These are phyloP conservation scores for Pleurozium schreberi DNA, from an alignment of 225 moss, liverwort and hornwort genomes.

Conservation along the genomic window DNA sequence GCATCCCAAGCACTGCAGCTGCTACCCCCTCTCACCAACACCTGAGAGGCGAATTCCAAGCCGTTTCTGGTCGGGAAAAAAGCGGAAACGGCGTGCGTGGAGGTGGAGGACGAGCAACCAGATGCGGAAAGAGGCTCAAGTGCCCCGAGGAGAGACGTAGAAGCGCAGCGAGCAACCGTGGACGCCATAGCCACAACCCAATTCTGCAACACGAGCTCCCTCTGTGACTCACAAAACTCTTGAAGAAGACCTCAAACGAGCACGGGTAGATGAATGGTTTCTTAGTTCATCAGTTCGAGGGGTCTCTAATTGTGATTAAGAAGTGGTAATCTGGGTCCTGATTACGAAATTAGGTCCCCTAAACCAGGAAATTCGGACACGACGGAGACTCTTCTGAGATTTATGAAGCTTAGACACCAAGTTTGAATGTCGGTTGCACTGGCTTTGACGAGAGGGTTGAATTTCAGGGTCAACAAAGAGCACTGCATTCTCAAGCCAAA, in stretches of 20 bases:
- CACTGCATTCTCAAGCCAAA: background rate
- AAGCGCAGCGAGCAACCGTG: conserved; percentile 17
- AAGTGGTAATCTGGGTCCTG: background rate
- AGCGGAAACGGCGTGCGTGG: background rate
- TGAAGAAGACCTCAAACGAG: background rate
- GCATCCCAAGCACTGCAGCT: background rate
- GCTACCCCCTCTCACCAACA: background rate
- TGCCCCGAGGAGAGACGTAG: background rate
- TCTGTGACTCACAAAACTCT: background rate
- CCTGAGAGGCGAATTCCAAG: conserved; percentile 10
- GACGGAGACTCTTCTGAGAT: background rate
- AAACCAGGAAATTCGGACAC: background rate
- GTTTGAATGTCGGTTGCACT: background rate
- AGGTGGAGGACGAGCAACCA: background rate
- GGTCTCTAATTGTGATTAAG: background rate
- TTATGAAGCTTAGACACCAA: background rate
- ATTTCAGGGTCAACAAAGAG: conserved; percentile 11
- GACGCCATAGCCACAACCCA: conserved; percentile 28
- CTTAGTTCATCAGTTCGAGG: background rate
- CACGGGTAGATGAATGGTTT: background rate
- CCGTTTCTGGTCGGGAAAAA: conserved; percentile 11
- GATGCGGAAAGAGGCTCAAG: background rate
- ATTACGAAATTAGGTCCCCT: background rate
- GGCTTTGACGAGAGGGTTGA: background rate
- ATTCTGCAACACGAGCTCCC: background rate